A percentile compares a stretch with the other conserved stretches of the same genome.
Conservation (phyloP, 345 rosid species). For the Firmiana major region DNA sequence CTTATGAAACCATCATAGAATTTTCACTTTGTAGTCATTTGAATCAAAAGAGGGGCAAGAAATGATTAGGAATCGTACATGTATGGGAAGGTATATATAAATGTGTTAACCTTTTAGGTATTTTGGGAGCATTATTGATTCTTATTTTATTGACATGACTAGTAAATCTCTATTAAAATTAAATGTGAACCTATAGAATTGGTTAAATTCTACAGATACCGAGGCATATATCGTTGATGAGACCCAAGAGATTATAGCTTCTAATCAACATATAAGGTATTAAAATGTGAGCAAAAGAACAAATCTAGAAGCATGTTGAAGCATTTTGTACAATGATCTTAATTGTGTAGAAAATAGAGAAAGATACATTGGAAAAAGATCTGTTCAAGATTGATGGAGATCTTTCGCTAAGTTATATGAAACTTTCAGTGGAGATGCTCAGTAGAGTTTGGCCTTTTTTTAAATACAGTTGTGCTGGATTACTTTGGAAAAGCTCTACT, state of each 20-base stretch:
- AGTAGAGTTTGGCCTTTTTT: background rate
- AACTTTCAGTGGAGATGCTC: background rate
- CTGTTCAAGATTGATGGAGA: background rate
- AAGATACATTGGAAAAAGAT: background rate
- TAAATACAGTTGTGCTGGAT: background rate
- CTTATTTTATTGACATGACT: background rate
- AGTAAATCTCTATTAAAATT: background rate
- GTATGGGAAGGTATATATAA: background rate
- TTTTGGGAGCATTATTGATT: background rate
- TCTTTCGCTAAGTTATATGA: background rate
- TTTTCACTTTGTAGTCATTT: background rate
- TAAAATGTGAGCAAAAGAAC: background rate
- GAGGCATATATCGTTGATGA: background rate
- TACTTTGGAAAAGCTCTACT: background rate
- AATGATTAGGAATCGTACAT: background rate
- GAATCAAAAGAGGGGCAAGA: background rate
- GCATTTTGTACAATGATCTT: background rate
- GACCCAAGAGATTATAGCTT: background rate
- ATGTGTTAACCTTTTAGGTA: background rate
- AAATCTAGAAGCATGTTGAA: background rate
- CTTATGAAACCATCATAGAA: background rate
- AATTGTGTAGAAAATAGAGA: background rate
- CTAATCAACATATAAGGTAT: background rate
- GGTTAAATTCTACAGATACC: background rate
- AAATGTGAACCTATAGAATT: background rate